Conservation (phyloP, 2,329 filamentous ascomycete genomes). For the Nemania sp. region DNA sequence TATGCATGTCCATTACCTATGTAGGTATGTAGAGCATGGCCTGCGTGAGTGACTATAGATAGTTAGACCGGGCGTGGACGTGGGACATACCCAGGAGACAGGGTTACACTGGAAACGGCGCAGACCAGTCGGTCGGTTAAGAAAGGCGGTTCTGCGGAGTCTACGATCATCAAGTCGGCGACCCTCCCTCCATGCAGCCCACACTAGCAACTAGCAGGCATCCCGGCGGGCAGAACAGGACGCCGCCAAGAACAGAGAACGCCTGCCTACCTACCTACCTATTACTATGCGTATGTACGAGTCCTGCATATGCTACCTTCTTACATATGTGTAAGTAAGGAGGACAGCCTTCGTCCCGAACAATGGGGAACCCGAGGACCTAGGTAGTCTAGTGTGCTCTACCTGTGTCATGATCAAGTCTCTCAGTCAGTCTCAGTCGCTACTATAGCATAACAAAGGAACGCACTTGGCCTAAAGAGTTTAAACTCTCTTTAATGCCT, state of each 20-base stretch:
- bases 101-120: background rate
- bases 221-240: background rate
- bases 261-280: no score
- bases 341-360: constrained; percentile 3
- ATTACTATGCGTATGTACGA: constrained; percentile 9
- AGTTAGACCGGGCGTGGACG: no score
- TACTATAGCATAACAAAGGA: constrained; percentile 5
- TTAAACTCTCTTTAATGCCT: background rate
- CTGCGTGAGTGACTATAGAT: no score
- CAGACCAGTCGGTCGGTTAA: background rate
- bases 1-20: no score
- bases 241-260: no score
- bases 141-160: background rate
- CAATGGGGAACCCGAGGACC: background rate
- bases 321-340: background rate
- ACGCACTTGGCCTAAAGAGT: constrained; percentile 18
- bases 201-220: constrained; percentile 13
- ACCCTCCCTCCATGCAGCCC: constrained; percentile 13
- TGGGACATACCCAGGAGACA: background rate
- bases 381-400: constrained; percentile 9
- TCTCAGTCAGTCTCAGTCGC: background rate
- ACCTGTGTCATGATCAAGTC: background rate
- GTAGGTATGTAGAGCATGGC: no score
- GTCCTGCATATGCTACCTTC: background rate
- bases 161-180: constrained; percentile 32